Base-by-base conservation (phyloP, 805 yeast species). In the Kodamaea laetipori region DNA sequence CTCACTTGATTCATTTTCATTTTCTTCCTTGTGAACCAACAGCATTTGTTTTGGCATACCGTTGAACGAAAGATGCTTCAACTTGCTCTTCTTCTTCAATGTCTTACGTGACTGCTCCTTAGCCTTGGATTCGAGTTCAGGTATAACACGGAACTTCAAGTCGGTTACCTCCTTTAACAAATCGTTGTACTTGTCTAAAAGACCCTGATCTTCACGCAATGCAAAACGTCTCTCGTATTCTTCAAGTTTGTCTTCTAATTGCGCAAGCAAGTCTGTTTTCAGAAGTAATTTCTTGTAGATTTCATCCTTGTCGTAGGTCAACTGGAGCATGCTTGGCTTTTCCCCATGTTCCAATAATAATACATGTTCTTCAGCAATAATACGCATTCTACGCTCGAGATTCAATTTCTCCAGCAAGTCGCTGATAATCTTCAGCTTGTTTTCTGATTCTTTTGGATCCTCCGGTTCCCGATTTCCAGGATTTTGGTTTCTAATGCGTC, bases 331-430 rank as follows among this genome's bases (percentile, higher is more conserved):
- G 39, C 79, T 71, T 21, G 86, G 82, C 21, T 69, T 58, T 39
- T 66, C 63, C 8, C 81, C 79, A 50, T 76, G 68, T 49, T 81
- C 86, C 47, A 72, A 58, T 27, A 81, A 60, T 25, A 84, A 56
- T 0, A 82, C 77, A 51, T 83, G 82, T 49, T 84, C 90, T 53
- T 86, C 94, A 21, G 88, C 82, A 21, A 83, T 77, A 50, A 76
- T 81, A 41, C 95, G 64, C 44, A 80, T 74, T 50, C 78, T 67
- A 48, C 92, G 69, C 57, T 86, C 92, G 23, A 78, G 80, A 43
- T 77, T 78, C 45, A 86, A 58, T 47, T 77, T 75, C 35, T 76
- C 77, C 31, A 82, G 76, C 44, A 86, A 56, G 16, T 75, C 75
- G 1, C 77, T 69, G 21, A 84, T 74, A 24, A 69, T 33, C 34